Conservation (phyloP, 139 green algal genomes). For the Micromonas pusilla region DNA sequence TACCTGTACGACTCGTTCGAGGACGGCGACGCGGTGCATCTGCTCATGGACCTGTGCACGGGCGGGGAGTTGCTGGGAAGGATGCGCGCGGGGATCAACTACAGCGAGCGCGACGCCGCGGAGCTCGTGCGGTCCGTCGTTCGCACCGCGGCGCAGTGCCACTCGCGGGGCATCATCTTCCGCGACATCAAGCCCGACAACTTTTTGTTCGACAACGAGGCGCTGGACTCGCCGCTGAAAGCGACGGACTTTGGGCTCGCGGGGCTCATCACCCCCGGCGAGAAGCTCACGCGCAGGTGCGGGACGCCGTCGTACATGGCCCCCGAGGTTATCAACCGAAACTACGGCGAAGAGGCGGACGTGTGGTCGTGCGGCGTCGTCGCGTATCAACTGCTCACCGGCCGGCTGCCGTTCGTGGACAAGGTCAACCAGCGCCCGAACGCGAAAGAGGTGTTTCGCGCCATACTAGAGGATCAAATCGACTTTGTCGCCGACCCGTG, state of each 20-base stretch:
- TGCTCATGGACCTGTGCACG: constrained; percentile 37
- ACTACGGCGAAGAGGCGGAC: constrained; percentile 39
- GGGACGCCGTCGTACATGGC: constrained; percentile 44
- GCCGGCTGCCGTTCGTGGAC: constrained; percentile 33
- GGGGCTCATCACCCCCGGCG: constrained; percentile 11
- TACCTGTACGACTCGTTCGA: constrained; percentile 39
- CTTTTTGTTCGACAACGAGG: constrained; percentile 52
- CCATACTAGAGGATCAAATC: constrained; percentile 23
- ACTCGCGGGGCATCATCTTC: constrained; percentile 50
- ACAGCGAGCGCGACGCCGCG: constrained; percentile 27
- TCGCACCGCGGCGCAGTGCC: constrained; percentile 31
- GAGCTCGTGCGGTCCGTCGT: constrained; percentile 32
- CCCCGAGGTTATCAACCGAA: constrained; percentile 45
- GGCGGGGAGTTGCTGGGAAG: constrained; percentile 30
- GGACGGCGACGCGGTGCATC: constrained; percentile 28
- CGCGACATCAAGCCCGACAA: constrained; percentile 80
- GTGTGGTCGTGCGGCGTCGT: constrained; percentile 46
- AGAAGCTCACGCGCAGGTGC: constrained; percentile 24
- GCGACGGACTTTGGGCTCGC: constrained; percentile 41
- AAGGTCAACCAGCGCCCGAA: constrained; percentile 14
- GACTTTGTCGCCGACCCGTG: constrained; percentile 24
- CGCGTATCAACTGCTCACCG: constrained; percentile 42
- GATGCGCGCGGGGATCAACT: not conserved
- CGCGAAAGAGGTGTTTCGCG: constrained; percentile 22
- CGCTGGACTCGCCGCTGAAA: constrained; percentile 33